Base-by-base conservation (phyloP, 2,329 filamentous ascomycete genomes). In the Sporothrix mexicana region DNA sequence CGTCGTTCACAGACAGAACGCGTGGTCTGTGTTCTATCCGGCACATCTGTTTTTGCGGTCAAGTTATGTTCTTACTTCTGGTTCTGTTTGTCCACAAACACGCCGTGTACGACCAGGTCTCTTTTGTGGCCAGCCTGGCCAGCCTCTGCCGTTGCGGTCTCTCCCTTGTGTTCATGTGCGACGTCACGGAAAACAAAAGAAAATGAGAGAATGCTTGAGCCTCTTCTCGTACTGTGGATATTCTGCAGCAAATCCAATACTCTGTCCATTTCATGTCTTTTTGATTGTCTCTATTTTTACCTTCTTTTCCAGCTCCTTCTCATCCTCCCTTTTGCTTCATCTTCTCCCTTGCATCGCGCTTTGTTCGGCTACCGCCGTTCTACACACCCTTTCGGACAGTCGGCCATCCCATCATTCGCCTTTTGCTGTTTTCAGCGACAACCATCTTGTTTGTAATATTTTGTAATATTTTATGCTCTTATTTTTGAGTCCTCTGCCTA, bases 91-190 rank as follows among this genome's bases (percentile, higher is more conserved):
- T 47, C 61, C 41, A 64, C 61, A 64, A 64, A 64, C 61, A 66
- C 61, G 61, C 41, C 61, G 10, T 47, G 61, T 66, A 13, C 61
- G 15, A 66, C 61, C 61, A 12, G 23, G 45, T 30, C 17, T 23
- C 13, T 13, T 51, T 17, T 67, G 64, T 36, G 64, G 43, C 20
- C 20, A n/a, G 25, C 51, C 45, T 36, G 64, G 43, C 23, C 45
- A 36, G 47, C 64, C 2, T 47, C 61, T 66, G 25, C 64, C 64
- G 45, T 67, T 67, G 47, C 20, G n/a, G 64, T 67, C 45, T 67
- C 43, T 45, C 23, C 51, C 23, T 36, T 47, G 61, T 66, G 61
- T 47, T 45, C 61, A 17, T 66, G 61, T 66, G 41, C 41, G 25
- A 66, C 61, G 3, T 25, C 30, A 36, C 30, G 7, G n/a, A 41